Base-by-base conservation (phyloP, 495 filamentous ascomycete species). In the Aspergillus egyptiacus region DNA sequence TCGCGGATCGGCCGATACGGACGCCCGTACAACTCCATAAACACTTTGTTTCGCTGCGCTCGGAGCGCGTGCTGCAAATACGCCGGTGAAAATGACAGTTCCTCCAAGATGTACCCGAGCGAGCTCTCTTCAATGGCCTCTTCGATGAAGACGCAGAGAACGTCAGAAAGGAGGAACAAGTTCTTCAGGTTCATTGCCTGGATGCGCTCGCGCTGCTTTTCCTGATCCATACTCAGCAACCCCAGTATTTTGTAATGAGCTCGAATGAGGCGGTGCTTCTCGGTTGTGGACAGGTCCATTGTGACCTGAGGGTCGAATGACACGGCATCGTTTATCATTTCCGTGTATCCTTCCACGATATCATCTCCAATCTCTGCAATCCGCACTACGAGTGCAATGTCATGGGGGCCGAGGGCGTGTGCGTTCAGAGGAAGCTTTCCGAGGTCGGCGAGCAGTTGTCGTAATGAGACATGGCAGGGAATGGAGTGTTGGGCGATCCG, bases 181-280 rank as follows among this genome's bases (percentile, higher is more conserved):
- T 20, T 35, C 31, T 44, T 43, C 5, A 51, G 33, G 33, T 51
- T 33, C 39, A 51, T 20, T 5, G 1, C 6, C 48, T 44, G 7
- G 33, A 51, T 37, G 5, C 22, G 28, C 32, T 44, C 5, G 28
- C 32, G 7, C n/a, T 24, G 11, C 13, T 28, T 20, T 13, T 22
- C 15, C n/a, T 41, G n/a, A 1, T 36, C 39, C 5, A 44, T 6
- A 0, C 15, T 33, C 1, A 51, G 15, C 8, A 51, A n/a, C 2
- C 48, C 39, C 20, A 41, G 24, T 2, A 51, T 1, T 17, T 44
- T 39, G 39, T 51, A 51, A 6, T 44, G 32, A 5, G 31, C 39
- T 14, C 39, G 31, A 10, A 51, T 18, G 10, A 37, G 35, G 10
- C 48, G 48, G 10, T 4, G 7, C 30, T 34, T 19, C 18, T 51